Conservation (phyloP, 768 basidiomycete species). For the Amanita exitialis region DNA sequence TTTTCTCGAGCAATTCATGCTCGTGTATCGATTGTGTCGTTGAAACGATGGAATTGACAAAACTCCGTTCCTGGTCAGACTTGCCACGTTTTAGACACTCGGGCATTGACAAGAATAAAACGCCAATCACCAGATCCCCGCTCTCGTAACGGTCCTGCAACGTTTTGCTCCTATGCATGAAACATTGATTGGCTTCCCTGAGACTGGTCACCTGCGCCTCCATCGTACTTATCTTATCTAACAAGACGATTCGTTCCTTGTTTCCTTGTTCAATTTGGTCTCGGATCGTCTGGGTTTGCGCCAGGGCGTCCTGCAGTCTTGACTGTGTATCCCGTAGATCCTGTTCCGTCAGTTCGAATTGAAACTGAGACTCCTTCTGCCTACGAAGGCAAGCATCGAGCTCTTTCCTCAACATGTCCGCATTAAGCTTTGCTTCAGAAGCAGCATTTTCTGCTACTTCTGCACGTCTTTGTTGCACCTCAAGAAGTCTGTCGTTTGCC, state of each 20-base stretch:
- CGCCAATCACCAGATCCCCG: slow-evolving; percentile 33
- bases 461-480: slow-evolving; percentile 18
- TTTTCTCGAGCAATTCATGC: slow-evolving; percentile 40
- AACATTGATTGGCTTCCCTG: not conserved
- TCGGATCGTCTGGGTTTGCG: not conserved
- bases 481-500: slow-evolving; percentile 16
- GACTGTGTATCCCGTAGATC: not conserved
- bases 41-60: slow-evolving; percentile 34
- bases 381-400: not conserved
- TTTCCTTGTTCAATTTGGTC: slow-evolving; percentile 4
- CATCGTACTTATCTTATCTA: not conserved
- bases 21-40: slow-evolving; percentile 39
- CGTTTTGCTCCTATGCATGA: slow-evolving; percentile 6
- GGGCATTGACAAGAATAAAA: not conserved
- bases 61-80: slow-evolving; percentile 39
- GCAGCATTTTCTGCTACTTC: slow-evolving; percentile 17
- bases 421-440: slow-evolving; percentile 11
- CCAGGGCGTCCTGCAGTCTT: not conserved
- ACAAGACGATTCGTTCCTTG: slow-evolving; percentile 7
- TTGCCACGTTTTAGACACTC: slow-evolving; percentile 12
- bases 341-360: slow-evolving; percentile 9
- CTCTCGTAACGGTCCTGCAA: slow-evolving; percentile 31
- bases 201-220: not conserved
- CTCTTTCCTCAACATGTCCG: slow-evolving; percentile 9
- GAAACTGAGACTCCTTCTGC: slow-evolving; percentile 1